Evolutionary conservation across 495 filamentous ascomycete genomes (phyloP), one percentile per base, ranked within the genome.

Genomic region (Platismatia glauca): DNA sequence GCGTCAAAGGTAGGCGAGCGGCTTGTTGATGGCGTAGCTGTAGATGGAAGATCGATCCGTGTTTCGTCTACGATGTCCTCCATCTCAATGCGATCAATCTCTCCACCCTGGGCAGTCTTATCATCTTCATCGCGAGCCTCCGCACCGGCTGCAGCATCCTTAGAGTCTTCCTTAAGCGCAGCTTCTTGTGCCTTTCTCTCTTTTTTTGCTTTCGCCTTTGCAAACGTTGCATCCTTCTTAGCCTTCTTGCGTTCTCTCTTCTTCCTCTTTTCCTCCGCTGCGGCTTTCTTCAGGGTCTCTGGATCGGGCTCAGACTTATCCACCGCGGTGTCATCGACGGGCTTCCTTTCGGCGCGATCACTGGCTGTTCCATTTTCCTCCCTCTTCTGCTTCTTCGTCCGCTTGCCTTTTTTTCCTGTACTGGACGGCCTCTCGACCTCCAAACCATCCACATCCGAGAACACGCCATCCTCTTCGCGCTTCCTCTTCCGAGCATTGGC

Each of bases 1-100:
- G 77, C 75, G 68, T 92, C 86, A 68, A 88, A 89, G 22, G 72
- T 75, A 15, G 87, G 83, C 8, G 89, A 89, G 52, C 82, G 79
- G 34, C 77, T 71, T 50, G 86, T 82, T 15, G 82, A 79, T 24
- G 77, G 71, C 20, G 79, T 76, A 41, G 73, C 71, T 50, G 76
- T 75, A 52, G 80, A 79, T 11, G 71, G 77, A 22, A 73, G 69
- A 11, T 79, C 73, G 59, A 81, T 75, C 60, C 68, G 71, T 55
- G 70, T 64, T 38, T 79, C 75, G 43, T 65, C 75, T 62, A 31
- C 69, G 68, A 81, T 68, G 4, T 72, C 73, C 20, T 73, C 71
- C n/a, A 78, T 77, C 58, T 83, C 79, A 43, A 83, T 78, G 27
- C 70, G 71, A 57, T 70, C 75, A 33, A 70, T 66, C n/a, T 71